Percentiles rank a stretch among this genome's conserved stretches.
Conservation (phyloP, 2,329 filamentous ascomycete genomes). For the Cladosporium colombiae region DNA sequence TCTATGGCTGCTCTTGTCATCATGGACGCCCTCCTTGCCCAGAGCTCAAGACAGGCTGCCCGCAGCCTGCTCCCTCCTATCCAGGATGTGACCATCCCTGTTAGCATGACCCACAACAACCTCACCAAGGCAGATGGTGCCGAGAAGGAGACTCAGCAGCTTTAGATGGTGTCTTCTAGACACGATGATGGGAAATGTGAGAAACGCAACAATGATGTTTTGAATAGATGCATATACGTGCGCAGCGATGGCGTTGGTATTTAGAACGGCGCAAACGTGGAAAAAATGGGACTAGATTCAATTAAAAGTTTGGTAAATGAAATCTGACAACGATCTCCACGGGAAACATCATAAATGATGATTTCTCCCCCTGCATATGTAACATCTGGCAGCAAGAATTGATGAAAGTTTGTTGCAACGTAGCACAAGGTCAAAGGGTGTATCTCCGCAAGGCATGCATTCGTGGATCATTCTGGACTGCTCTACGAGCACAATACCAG, state of each 20-base stretch:
- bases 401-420: not conserved
- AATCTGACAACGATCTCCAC: not conserved
- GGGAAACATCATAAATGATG: not conserved
- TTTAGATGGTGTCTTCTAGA: not conserved
- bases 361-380: too few relatives aligned
- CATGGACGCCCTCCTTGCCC: constrained; percentile 83
- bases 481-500: not conserved
- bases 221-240: not conserved
- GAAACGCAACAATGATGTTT: not conserved
- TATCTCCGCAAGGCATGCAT: not conserved
- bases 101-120: constrained; percentile 29
- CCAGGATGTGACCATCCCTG: constrained; percentile 19
- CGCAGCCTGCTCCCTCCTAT: constrained; percentile 38
- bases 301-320: not conserved
- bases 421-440: not conserved
- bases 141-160: constrained; percentile 12
- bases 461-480: not conserved
- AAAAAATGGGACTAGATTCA: not conserved
- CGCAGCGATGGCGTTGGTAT: not conserved
- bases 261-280: not conserved
- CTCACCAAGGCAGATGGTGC: constrained; percentile 24
- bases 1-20: constrained; percentile 86
- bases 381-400: not conserved
- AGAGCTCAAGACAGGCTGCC: constrained; percentile 64
- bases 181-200: not conserved